Conservation (phyloP, 1,284 basidiomycete species). For the Meira miltonrushii region DNA sequence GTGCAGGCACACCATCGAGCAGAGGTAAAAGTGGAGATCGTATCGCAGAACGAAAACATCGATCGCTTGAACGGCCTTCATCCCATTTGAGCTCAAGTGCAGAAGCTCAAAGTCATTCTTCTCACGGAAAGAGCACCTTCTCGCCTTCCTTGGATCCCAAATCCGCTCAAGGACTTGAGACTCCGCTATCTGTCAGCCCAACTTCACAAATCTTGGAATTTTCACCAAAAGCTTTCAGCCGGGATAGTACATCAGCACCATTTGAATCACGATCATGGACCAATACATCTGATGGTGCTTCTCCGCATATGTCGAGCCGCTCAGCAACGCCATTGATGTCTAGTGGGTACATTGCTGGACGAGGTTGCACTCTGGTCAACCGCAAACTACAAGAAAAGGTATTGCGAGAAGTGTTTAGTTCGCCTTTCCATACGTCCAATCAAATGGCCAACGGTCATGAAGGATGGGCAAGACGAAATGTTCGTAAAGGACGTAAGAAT, state of each 20-base stretch:
- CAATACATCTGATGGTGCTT: neutral
- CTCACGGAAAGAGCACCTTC: slow-evolving; percentile 1
- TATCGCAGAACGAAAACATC: neutral
- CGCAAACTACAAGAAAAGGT: slow-evolving; percentile 49
- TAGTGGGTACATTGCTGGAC: slow-evolving; percentile 28
- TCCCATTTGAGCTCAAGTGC: slow-evolving; percentile 13
- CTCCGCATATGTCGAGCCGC: neutral
- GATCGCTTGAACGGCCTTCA: slow-evolving; percentile 7
- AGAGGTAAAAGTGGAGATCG: neutral
- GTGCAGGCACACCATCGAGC: neutral
- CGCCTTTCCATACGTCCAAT: slow-evolving; percentile 17
- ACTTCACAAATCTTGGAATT: neutral
- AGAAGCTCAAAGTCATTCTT: slow-evolving; percentile 9
- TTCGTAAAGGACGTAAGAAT: neutral
- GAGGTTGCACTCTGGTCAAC: slow-evolving; percentile 49
- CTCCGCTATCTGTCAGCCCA: neutral
- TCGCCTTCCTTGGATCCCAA: slow-evolving; percentile 6
- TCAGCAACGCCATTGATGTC: neutral
- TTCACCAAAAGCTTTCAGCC: neutral
- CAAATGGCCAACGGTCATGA: neutral
- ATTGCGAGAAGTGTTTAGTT: slow-evolving; percentile 48
- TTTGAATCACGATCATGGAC: neutral
- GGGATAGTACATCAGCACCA: neutral
- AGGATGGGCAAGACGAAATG: slow-evolving; percentile 5
- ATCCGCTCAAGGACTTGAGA: neutral